These are phyloP conservation scores for Colletotrichum graminicola DNA, from an alignment of 2,329 filamentous ascomycete species.

Conservation along the genomic window DNA sequence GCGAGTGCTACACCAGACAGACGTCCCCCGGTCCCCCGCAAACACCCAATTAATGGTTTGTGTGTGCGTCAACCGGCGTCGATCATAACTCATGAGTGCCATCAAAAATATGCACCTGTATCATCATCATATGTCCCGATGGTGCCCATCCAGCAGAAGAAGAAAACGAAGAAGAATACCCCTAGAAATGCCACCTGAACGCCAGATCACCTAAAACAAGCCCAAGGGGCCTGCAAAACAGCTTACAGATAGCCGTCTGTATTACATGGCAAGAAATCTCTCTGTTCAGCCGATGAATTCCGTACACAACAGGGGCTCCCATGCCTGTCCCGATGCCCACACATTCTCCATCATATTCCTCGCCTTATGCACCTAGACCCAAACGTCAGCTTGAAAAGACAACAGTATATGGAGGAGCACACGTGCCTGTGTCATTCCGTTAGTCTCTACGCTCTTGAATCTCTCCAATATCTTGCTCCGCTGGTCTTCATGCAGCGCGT, in stretches of 20 bases:
- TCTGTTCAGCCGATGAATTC: constrained; percentile 75
- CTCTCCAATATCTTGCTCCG: constrained; percentile 73
- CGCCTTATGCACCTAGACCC: constrained; percentile 66
- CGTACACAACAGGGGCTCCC: constrained; percentile 75
- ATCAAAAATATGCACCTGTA: neutral
- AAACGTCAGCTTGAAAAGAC: neutral
- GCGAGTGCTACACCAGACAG: neutral
- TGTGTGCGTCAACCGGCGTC: neutral
- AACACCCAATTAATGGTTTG: too few relatives aligned
- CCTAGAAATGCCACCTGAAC: neutral
- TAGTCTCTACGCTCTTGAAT: constrained; percentile 75
- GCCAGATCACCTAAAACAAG: neutral
- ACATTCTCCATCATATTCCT: constrained; percentile 75
- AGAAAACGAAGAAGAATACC: too few relatives aligned
- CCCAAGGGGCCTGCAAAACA: neutral
- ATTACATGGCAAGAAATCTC: neutral
- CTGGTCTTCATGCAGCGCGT: constrained; percentile 69
- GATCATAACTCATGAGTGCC: neutral
- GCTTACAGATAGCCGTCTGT: neutral
- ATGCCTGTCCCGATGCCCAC: constrained; percentile 76
- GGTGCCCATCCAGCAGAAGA: neutral
- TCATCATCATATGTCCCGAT: neutral
- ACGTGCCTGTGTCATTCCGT: constrained; percentile 80
- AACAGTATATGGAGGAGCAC: constrained; percentile 41
- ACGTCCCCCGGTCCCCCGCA: neutral